Evolutionary conservation across 1,139 yeast genomes (phyloP), one percentile per base, ranked within the genome.

Genomic region (Saccharomyces hybrid): DNA sequence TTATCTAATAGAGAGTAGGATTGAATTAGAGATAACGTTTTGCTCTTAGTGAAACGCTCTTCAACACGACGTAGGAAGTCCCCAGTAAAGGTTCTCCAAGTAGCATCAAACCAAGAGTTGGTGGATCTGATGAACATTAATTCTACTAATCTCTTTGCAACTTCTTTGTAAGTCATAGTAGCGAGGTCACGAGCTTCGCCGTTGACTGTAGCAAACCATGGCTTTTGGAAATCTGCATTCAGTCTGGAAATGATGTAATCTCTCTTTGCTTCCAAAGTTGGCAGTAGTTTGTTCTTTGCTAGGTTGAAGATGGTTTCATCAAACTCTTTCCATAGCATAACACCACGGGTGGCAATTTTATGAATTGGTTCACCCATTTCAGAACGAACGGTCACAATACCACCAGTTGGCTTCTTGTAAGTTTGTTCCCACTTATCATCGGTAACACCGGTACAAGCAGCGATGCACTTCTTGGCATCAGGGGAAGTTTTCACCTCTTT

Each of bases 361-460:
- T 93, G 99, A 69, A 93, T 93, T 69, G 99, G 99, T 77, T 93
- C 99, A 71, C 99, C 99, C 98, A 93, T 93, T 79, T 93, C 99
- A 31, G 98, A 91, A 71, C 88, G 82, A 59, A 93, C 99, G 56
- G 99, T 91, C 64, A 93, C 78, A 61, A 95, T 83, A 74, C 99
- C 99, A 75, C 99, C 99, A 59, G 98, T 85, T 66, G 97, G 91
- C 69, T 85, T 86, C 77, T 88, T 88, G 78, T 93, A 93, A 52
- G 98, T 88, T 67, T 80, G 80, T 75, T 93, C 99, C 99, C 99
- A 93, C 70, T 88, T 75, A 50, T 73, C 68, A 71, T 93, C 98
- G 31, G 84, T 78, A 57, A 89, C 95, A 82, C 99, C 99, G 44
- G 91, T 71, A 66, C 97, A 91, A 47, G 82, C 80, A 57, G 90